Base-by-base conservation (phyloP, 805 yeast genomes). In the Candida sithepensis region DNA sequence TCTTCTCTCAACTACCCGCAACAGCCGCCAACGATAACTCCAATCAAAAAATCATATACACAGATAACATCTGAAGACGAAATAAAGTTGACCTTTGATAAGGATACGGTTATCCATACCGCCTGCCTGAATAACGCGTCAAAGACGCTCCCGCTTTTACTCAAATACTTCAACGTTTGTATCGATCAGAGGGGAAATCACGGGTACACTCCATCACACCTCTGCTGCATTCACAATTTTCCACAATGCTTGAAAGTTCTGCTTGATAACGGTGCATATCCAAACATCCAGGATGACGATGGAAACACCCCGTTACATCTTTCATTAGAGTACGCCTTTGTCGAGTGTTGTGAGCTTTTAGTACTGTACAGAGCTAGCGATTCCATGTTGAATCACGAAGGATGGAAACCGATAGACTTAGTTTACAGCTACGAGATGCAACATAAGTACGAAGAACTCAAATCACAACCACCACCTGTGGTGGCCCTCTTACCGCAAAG, bases 221-320 rank as follows among this genome's bases (percentile, higher is more conserved):
- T 81, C 16, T 85, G 92, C 14, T 78, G 86, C 32, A 66, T 71
- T 13, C 63, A 71, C 37, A 87, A 88, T 45, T 78, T 74, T 60
- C 75, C 75, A 48, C 84, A 81, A 33, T 84, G 91, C 53, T 71
- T 85, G 41, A 79, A 75, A 51, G 65, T 87, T 38, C 66, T 89
- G 19, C 67, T 88, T 3, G 85, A 85, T 33, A 78, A 84, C 47
- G 94, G 91, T 8, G 95, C 95, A 2, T 85, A 88, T 57, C 72
- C 89, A 41, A 82, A 85, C 55, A 63, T 81, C 4, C 82, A 80
- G 46, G 96, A 94, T 61, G 68, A 71, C 9, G 77, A 78, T 14
- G 96, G 94, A 1, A 87, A 89, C 59, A 83, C 96, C 2, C 88
- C 96, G 0, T 68, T 92, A 38, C 98, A 92, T 65, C 71, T 85